Evolutionary conservation across 2,329 filamentous ascomycete species (phyloP).

Genomic region (Fusarium subtropicale): DNA sequence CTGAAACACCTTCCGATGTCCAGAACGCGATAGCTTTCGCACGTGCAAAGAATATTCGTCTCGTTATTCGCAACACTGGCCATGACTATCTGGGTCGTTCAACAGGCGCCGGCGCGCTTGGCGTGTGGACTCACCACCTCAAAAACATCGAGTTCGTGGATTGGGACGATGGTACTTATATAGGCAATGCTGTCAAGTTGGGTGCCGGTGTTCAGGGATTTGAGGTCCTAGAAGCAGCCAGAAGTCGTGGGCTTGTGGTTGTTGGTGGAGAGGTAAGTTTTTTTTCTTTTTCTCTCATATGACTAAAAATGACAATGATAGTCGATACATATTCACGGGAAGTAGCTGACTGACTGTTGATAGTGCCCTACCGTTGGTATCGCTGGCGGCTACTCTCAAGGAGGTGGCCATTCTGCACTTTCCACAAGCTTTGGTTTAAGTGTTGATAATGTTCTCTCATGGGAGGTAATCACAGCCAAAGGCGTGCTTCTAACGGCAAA

Average conservation of each 20-base stretch:
- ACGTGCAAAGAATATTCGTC: slow-evolving; percentile 52
- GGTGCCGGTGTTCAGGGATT: slow-evolving; percentile 64
- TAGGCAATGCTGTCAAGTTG: slow-evolving; percentile 45
- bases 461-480: not conserved
- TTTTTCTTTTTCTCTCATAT: not conserved
- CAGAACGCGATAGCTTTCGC: slow-evolving; percentile 53
- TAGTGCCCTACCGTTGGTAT: slow-evolving; percentile 65
- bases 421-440: slow-evolving; percentile 65
- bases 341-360: not conserved
- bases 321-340: not conserved
- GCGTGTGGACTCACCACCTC: slow-evolving; percentile 55
- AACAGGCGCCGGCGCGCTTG: slow-evolving; percentile 55
- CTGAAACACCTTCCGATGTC: slow-evolving; percentile 48
- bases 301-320: not conserved
- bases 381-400: slow-evolving; percentile 70
- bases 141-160: slow-evolving; percentile 56
- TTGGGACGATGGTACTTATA: not conserved
- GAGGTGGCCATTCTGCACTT: slow-evolving; percentile 66
- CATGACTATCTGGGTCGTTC: slow-evolving; percentile 53
- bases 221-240: slow-evolving; percentile 54
- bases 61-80: slow-evolving; percentile 52
- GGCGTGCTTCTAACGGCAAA: not conserved
- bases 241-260: not conserved
- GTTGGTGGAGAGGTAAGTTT: slow-evolving; percentile 53
- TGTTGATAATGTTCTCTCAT: slow-evolving; percentile 61